Evolutionary conservation across 495 filamentous ascomycete species (phyloP).

Genomic region (Hypoxylon crocopeplum): DNA sequence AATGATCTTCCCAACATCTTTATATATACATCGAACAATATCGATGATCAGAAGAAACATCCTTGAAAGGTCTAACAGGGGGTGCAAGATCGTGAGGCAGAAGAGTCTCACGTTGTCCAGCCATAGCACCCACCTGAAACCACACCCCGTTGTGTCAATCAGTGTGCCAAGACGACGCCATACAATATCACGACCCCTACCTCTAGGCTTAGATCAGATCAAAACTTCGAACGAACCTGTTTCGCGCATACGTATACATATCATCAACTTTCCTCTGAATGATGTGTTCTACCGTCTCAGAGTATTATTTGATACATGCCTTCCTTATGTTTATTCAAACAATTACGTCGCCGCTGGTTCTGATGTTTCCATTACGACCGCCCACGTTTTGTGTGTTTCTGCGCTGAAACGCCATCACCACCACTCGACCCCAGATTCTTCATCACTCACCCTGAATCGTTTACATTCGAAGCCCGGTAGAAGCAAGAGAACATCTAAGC

Average conservation of each 20-base stretch:
- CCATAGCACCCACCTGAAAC: conserved; percentile 31
- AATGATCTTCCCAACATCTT: conserved; percentile 25
- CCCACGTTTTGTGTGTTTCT: conserved; percentile 24
- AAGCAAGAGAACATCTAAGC: conserved; percentile 8
- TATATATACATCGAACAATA: conserved; percentile 16
- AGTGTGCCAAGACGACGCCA: conserved; percentile 19
- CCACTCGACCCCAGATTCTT: conserved; percentile 18
- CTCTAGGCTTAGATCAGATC: conserved; percentile 3
- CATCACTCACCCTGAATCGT: not conserved
- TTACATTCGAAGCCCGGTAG: conserved; percentile 3
- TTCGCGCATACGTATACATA: not conserved
- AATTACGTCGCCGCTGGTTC: not conserved
- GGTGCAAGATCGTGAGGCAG: conserved; percentile 31
- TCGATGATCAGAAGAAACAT: conserved; percentile 18
- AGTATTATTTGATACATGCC: not conserved
- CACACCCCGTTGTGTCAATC: conserved; percentile 11
- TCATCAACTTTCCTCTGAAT: not conserved
- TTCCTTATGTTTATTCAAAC: not conserved
- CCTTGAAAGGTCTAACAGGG: not conserved
- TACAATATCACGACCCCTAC: conserved; percentile 19
- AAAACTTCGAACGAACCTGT: not conserved
- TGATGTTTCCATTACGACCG: conserved; percentile 1
- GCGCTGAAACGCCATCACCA: conserved; percentile 23
- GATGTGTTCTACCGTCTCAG: conserved; percentile 12
- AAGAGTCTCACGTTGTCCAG: conserved; percentile 22